Conservation (phyloP, 2,329 filamentous ascomycete genomes). For the Chrysosporium keratinophilum region DNA sequence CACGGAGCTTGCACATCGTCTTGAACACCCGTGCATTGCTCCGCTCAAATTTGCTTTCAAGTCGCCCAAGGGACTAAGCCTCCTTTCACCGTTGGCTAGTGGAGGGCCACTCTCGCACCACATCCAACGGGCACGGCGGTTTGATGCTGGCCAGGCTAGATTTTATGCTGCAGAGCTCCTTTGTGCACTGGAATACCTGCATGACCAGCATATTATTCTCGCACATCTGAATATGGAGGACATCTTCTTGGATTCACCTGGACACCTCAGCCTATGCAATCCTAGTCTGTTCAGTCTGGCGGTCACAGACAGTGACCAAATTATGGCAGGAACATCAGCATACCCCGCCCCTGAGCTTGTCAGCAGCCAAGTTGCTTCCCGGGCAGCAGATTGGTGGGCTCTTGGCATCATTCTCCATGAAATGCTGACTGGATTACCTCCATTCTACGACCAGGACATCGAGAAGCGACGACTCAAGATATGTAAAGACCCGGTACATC, state of each 20-base stretch:
- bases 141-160: conserved; percentile 11
- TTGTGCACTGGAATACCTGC: conserved; percentile 17
- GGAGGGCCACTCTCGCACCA: conserved; percentile 16
- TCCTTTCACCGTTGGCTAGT: conserved; percentile 16
- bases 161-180: conserved; percentile 17
- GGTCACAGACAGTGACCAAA: conserved; percentile 35
- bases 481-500: no score
- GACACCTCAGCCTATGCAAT: conserved; percentile 17
- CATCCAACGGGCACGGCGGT: conserved; percentile 12
- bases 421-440: conserved; percentile 12
- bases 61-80: conserved; percentile 8
- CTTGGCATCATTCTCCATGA: conserved; percentile 16
- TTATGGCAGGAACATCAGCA: conserved; percentile 68
- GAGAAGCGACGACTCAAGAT: conserved; percentile 99
- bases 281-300: conserved; percentile 14
- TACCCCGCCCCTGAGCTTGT: conserved; percentile 16
- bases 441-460: conserved; percentile 8
- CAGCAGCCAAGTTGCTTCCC: conserved; percentile 7
- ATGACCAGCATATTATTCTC: conserved; percentile 40
- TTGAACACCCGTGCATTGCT: conserved; percentile 17
- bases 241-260: conserved; percentile 16
- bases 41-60: conserved; percentile 14
- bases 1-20: conserved; percentile 73
- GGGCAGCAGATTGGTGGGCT: conserved; percentile 15
- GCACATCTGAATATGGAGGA: conserved; percentile 13